These are phyloP conservation scores for Verticillium klebahnii DNA, from an alignment of 2,329 filamentous ascomycete species.

Conservation along the genomic window DNA sequence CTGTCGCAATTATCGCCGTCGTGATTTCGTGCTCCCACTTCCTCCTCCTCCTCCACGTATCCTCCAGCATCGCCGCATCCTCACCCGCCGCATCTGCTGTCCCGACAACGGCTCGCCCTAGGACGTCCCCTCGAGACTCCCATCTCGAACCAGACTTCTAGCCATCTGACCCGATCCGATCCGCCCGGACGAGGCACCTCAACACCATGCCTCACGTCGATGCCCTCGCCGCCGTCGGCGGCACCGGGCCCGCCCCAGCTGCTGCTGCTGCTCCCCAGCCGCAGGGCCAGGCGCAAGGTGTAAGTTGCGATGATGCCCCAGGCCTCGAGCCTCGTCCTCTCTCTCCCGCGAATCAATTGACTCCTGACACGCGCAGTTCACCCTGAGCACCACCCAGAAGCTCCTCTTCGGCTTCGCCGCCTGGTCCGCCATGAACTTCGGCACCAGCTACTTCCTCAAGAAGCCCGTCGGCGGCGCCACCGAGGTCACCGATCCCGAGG, in stretches of 20 bases:
- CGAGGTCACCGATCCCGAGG: constrained; percentile 44
- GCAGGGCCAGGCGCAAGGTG: constrained; percentile 11
- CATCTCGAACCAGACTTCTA: not conserved
- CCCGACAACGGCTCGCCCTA: not conserved
- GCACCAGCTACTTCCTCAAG: constrained; percentile 48
- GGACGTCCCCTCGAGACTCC: not conserved
- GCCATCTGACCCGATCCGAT: not conserved
- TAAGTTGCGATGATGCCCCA: constrained; percentile 4
- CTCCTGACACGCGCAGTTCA: constrained; percentile 9
- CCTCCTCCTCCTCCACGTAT: not conserved
- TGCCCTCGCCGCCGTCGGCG: constrained; percentile 4
- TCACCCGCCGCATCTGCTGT: constrained; percentile 6
- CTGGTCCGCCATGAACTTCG: constrained; percentile 55
- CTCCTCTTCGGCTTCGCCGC: constrained; percentile 48
- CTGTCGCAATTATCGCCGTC: not conserved
- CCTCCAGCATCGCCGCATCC: not conserved
- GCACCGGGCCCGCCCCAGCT: not conserved
- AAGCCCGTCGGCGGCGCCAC: constrained; percentile 40
- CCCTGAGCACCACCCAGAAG: constrained; percentile 34
- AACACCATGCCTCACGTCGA: not conserved
- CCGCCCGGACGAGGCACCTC: not conserved
- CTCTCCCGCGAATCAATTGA: not conserved
- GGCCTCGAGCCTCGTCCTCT: not conserved
- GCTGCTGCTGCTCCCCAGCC: constrained; percentile 2
- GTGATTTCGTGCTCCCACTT: not conserved